Base-by-base conservation (phyloP, 2,329 filamentous ascomycete genomes). In the Cladosporium cucumerinum region DNA sequence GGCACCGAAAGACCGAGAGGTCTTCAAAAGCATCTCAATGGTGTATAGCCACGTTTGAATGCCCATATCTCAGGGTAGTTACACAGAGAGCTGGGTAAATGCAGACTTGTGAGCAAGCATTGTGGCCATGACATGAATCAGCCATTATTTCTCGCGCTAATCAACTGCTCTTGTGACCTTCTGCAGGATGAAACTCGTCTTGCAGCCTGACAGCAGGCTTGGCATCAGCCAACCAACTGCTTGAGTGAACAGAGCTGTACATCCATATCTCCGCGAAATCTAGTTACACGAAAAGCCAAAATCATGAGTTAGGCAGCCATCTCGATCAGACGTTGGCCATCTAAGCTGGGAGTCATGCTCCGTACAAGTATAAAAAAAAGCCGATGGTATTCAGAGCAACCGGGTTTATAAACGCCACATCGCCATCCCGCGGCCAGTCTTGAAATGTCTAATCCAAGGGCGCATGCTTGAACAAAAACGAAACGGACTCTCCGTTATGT, bases 381-480 rank as follows among this genome's bases (percentile, higher is more conserved):
- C 54, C 36, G 39, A 58, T 46, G 55, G 21, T 58, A 43, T 46
- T 46, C 14, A 34, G 46, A 51, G 57, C 43, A 28, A 52, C 43
- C 43, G 26, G 28, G 36, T 60, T 61, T 52, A 39, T 28, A 16
- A 61, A 61, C 58, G 43, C 58, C 58, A 51, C 58, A 51, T 49
- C 14, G 34, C 55, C 55, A 57, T 59, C 25, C 30, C 14, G 23
- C n/a, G 51, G 57, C 57, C 57, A 34, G 11, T 14, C 5, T 34
- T 39, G 30, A 32, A 4, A 25, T 2, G 18, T 21, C 11, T 60
- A 26, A 32, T 39, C 43, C 26, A 26, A 18, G 7, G 86, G 86
- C 32, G 86, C 86, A 74, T 90, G 87, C 67, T 84, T 88, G 78
- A 90, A 90, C 60, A 90, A 78, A 73, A 89, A 90, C 26, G 86